A percentile compares a stretch with the other conserved stretches of the same genome.
Evolutionary conservation across 345 rosid species (phyloP).

Genomic region (Citrus unshiu): DNA sequence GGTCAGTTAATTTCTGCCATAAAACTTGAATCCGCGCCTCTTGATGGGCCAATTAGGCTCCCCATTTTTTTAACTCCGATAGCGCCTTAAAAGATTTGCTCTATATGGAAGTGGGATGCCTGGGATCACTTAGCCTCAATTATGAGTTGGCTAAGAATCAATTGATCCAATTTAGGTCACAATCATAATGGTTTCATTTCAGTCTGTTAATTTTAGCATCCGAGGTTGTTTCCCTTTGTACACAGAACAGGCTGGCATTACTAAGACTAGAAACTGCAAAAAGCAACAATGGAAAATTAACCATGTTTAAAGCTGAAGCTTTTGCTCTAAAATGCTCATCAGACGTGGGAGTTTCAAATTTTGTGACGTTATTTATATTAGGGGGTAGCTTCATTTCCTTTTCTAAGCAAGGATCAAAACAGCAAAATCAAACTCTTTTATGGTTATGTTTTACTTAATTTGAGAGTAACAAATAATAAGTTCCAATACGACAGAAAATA

Average conservation of each 20-base stretch:
- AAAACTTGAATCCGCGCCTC: background rate
- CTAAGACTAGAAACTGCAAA: background rate
- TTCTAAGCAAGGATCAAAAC: background rate
- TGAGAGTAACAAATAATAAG: background rate
- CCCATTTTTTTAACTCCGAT: no score
- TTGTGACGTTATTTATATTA: background rate
- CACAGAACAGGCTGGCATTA: background rate
- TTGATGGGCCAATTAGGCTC: background rate
- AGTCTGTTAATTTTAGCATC: background rate
- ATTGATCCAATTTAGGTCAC: background rate
- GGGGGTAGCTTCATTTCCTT: background rate
- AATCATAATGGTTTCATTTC: background rate
- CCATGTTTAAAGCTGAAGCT: background rate
- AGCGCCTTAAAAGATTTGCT: background rate
- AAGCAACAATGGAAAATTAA: background rate
- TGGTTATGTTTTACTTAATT: background rate
- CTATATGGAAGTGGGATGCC: background rate
- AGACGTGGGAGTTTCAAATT: background rate
- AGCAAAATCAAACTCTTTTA: background rate
- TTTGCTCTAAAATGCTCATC: background rate
- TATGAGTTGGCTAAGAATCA: background rate
- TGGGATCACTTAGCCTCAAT: background rate
- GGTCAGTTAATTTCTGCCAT: background rate
- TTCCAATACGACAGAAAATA: background rate
- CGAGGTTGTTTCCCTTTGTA: background rate